A percentile compares a stretch with the other conserved stretches of the same genome.
phyloP scores from a whole-genome alignment of 768 basidiomycete species.

The Asterophora lycoperdoides region DNA sequence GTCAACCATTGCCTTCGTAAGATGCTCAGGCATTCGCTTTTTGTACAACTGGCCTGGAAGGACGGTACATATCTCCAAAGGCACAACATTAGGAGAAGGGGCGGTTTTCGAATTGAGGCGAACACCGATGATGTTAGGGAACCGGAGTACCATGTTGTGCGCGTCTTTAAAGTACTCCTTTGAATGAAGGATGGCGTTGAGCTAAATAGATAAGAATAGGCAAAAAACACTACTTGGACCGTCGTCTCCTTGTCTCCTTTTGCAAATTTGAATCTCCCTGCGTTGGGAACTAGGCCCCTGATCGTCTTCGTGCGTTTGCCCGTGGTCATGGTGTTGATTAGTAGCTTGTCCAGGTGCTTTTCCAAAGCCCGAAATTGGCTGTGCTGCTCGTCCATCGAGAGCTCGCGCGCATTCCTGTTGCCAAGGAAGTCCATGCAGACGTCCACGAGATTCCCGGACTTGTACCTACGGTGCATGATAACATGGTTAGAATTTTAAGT shows the following conservation, averaged over 20 bases:
- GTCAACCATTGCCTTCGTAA: constrained; percentile 35
- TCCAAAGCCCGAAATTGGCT: constrained; percentile 29
- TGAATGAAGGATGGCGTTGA: background rate
- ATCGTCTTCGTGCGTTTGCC: constrained; percentile 31
- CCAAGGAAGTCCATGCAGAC: constrained; percentile 29
- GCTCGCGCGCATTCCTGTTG: constrained; percentile 22
- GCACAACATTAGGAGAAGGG: constrained; percentile 34
- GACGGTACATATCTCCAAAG: constrained; percentile 45
- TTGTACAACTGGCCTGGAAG: constrained; percentile 46
- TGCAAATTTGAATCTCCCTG: constrained; percentile 36
- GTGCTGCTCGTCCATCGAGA: constrained; percentile 21
- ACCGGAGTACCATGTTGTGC: constrained; percentile 28
- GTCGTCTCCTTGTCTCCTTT: constrained; percentile 34
- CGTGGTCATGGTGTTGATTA: constrained; percentile 27
- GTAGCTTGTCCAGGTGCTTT: constrained; percentile 34
- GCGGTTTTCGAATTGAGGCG: constrained; percentile 23
- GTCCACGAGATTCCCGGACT: constrained; percentile 26
- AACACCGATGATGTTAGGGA: constrained; percentile 38
- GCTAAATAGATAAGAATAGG: background rate
- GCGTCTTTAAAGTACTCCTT: constrained; percentile 40
- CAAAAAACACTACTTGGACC: constrained; percentile 31
- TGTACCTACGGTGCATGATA: constrained; percentile 20
- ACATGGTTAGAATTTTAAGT: background rate
- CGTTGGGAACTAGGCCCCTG: constrained; percentile 30
- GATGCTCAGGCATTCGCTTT: constrained; percentile 36